A percentile compares a stretch with the other conserved stretches of the same genome.
Conservation (phyloP, 108 stramenopile genomes). For the Mayamaea pseudoterrestris region DNA sequence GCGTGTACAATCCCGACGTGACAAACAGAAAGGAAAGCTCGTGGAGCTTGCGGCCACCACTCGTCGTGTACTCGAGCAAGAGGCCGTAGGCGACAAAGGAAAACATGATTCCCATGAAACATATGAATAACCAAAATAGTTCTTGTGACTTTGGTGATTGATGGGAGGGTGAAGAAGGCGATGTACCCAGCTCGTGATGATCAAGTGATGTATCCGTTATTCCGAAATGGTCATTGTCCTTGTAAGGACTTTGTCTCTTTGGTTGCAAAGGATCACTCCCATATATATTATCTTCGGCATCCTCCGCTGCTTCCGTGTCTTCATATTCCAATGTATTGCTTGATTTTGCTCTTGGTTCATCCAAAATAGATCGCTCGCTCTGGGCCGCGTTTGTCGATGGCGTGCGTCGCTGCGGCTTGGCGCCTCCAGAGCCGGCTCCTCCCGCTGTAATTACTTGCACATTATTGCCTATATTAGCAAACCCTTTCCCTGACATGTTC, state of each 20-base stretch:
- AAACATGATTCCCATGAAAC: constrained; percentile 85
- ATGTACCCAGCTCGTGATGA: not conserved
- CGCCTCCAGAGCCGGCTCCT: too few relatives aligned
- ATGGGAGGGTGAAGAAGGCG: not conserved
- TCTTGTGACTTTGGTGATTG: constrained; percentile 21
- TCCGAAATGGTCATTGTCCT: not conserved
- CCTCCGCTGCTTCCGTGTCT: not conserved
- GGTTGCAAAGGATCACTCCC: not conserved
- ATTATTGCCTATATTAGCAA: constrained; percentile 1
- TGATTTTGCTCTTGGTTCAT: too few relatives aligned
- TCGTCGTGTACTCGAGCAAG: constrained; percentile 90
- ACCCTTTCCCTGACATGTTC: not conserved
- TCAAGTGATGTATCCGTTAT: not conserved
- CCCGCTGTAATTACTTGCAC: constrained; percentile 23
- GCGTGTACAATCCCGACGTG: constrained; percentile 84
- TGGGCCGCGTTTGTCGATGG: not conserved
- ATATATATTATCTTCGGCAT: not conserved
- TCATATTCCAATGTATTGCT: not conserved
- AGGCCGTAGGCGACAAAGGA: constrained; percentile 88
- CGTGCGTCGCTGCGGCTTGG: constrained; percentile 3
- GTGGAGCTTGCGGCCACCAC: constrained; percentile 84
- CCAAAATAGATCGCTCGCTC: constrained; percentile 2
- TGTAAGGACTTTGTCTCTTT: too few relatives aligned
- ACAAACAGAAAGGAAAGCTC: constrained; percentile 94
- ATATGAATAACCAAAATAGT: constrained; percentile 72